A percentile compares a stretch with the other conserved stretches of the same genome.
Evolutionary conservation across 495 filamentous ascomycete species (phyloP).

Genomic region (Tuber melanosporum): DNA sequence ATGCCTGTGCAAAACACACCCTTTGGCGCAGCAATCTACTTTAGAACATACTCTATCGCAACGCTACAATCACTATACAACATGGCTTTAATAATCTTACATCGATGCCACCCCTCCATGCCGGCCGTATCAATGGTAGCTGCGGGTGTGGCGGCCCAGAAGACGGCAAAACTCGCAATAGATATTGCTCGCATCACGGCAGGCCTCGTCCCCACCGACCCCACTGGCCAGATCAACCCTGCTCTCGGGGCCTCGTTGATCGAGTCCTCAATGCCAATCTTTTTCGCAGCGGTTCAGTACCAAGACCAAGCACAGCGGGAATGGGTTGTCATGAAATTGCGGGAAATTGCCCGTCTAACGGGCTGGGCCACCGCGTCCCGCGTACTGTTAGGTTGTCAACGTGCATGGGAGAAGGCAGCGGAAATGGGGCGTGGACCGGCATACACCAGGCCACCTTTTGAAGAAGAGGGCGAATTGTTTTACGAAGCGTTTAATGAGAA

Average conservation of each 20-base stretch:
- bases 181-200: slow-evolving; percentile 75
- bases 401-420: slow-evolving; percentile 67
- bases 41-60: slow-evolving; percentile 77
- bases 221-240: slow-evolving; percentile 60
- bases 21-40: slow-evolving; percentile 72
- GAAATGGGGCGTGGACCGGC: slow-evolving; percentile 66
- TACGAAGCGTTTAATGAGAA: slow-evolving; percentile 23
- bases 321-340: slow-evolving; percentile 67
- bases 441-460: slow-evolving; percentile 53
- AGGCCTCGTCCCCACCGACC: slow-evolving; percentile 62
- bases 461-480: slow-evolving; percentile 41
- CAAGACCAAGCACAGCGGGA: slow-evolving; percentile 61
- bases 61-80: slow-evolving; percentile 80
- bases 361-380: slow-evolving; percentile 78
- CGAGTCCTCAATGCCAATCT: slow-evolving; percentile 70
- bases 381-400: slow-evolving; percentile 77
- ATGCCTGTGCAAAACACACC: slow-evolving; percentile 59
- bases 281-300: slow-evolving; percentile 82
- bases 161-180: slow-evolving; percentile 63
- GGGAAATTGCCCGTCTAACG: slow-evolving; percentile 68
- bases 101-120: slow-evolving; percentile 79
- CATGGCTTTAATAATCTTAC: slow-evolving; percentile 68
- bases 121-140: slow-evolving; percentile 85
- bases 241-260: slow-evolving; percentile 73
- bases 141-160: slow-evolving; percentile 60